phyloP scores from a whole-genome alignment of 257 asterid species.

The Nicotiana tomentosiformis region DNA sequence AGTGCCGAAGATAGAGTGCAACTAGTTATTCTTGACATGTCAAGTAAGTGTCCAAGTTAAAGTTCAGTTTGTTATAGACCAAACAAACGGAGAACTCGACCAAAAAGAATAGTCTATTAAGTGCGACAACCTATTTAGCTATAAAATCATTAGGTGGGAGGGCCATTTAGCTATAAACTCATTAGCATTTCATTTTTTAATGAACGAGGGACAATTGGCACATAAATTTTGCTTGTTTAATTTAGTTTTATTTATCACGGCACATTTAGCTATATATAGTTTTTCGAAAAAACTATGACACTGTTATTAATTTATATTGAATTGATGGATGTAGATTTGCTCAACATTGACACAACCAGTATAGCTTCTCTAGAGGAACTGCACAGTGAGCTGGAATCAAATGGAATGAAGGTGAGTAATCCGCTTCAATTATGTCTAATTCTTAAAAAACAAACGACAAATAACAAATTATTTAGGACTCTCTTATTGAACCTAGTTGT shows the following conservation, averaged over 20 bases:
- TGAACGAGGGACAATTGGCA: too few species aligned
- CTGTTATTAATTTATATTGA: background rate
- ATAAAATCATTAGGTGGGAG: too few species aligned
- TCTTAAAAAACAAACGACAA: background rate
- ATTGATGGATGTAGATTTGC: constrained; percentile 19
- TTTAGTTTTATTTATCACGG: background rate
- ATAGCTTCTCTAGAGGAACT: constrained; percentile 27
- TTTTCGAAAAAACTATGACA: background rate
- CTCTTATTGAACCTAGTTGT: background rate
- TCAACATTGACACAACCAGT: constrained; percentile 30
- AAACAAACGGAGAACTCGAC: too few species aligned
- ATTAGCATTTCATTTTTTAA: too few species aligned
- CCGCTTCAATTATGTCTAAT: background rate
- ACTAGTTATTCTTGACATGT: constrained; percentile 29
- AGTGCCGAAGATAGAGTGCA: constrained; percentile 10
- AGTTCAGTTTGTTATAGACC: background rate
- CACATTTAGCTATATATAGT: background rate
- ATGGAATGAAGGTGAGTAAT: constrained; percentile 24
- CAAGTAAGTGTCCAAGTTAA: constrained; percentile 22
- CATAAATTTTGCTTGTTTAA: background rate
- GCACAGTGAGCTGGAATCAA: constrained; percentile 12
- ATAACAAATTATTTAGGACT: background rate
- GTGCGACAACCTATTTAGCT: too few species aligned
- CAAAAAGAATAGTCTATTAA: too few species aligned
- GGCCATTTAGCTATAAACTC: too few species aligned